Evolutionary conservation across 306 rosid species (phyloP).

Genomic region (Sindora glabra): DNA sequence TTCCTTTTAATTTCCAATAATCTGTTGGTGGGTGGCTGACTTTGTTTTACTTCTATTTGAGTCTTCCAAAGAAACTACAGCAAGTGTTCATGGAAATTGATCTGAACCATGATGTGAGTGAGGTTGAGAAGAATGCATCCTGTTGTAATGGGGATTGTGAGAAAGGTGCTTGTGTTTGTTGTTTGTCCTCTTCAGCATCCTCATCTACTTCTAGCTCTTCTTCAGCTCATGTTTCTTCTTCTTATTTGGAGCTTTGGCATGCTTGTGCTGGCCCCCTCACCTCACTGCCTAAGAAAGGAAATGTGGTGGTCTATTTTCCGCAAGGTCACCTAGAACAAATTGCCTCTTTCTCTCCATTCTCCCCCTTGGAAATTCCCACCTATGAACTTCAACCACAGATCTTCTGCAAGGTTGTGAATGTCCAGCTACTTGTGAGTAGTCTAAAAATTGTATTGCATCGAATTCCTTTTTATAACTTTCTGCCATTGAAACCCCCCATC

Average conservation of each 20-base stretch:
- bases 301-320: constrained; percentile 86
- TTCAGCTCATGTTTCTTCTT: constrained; percentile 47
- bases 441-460: constrained; percentile 5
- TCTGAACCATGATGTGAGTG: constrained; percentile 80
- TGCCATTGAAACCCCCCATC: not conserved
- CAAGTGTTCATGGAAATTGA: constrained; percentile 92
- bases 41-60: constrained; percentile 24
- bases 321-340: constrained; percentile 88
- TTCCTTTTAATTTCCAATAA: constrained; percentile 6
- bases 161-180: constrained; percentile 44
- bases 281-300: constrained; percentile 83
- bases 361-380: constrained; percentile 58
- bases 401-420: constrained; percentile 76
- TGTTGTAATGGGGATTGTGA: constrained; percentile 60
- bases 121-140: constrained; percentile 54
- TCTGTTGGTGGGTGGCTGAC: constrained; percentile 5
- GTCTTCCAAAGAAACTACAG: constrained; percentile 23
- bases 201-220: constrained; percentile 62
- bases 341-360: constrained; percentile 60
- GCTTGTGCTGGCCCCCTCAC: constrained; percentile 99
- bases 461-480: constrained; percentile 10
- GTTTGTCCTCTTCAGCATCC: constrained; percentile 63
- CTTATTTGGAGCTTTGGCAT: constrained; percentile 90
- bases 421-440: constrained; percentile 83
- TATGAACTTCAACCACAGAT: constrained; percentile 82